These are phyloP conservation scores for Aspergillus haitiensis DNA, from an alignment of 495 filamentous ascomycete species.

Conservation along the genomic window DNA sequence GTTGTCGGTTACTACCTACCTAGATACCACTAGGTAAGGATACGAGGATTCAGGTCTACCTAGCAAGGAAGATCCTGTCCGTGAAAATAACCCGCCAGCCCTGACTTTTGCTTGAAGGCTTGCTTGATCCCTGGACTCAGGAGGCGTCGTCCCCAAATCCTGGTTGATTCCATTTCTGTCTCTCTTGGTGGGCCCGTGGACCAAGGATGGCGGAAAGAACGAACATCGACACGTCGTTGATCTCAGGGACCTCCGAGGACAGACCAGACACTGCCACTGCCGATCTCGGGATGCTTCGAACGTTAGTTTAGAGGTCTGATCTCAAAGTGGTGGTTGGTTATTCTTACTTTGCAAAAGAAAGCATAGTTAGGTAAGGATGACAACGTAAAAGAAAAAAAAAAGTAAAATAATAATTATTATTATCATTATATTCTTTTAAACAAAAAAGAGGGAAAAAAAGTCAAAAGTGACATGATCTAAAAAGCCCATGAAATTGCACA, in stretches of 20 bases:
- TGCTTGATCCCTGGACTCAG: too few species aligned
- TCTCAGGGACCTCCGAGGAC: conserved; percentile 18
- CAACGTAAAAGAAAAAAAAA: neutral
- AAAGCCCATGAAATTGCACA: too few species aligned
- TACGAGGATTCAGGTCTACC: too few species aligned
- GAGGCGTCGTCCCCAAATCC: neutral
- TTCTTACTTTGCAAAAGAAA: conserved; percentile 2
- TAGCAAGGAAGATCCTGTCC: too few species aligned
- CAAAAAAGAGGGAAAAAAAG: neutral
- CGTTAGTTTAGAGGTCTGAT: conserved; percentile 29
- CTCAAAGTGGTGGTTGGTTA: conserved; percentile 11
- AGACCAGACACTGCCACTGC: conserved; percentile 38
- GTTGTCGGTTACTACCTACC: too few species aligned
- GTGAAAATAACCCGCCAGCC: too few species aligned
- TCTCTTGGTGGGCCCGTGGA: conserved; percentile 18
- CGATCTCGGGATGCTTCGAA: conserved; percentile 39
- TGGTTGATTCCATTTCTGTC: conserved; percentile 8
- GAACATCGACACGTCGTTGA: conserved; percentile 20
- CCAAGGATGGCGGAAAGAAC: conserved; percentile 11
- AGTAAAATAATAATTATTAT: neutral
- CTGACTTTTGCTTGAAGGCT: too few species aligned
- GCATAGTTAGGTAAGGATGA: neutral
- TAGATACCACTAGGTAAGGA: too few species aligned
- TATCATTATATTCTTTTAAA: conserved; percentile 11
- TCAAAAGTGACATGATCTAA: too few species aligned